Evolutionary conservation across 176 grass and related monocot genomes (phyloP).

Genomic region (Luzula sylvatica): DNA sequence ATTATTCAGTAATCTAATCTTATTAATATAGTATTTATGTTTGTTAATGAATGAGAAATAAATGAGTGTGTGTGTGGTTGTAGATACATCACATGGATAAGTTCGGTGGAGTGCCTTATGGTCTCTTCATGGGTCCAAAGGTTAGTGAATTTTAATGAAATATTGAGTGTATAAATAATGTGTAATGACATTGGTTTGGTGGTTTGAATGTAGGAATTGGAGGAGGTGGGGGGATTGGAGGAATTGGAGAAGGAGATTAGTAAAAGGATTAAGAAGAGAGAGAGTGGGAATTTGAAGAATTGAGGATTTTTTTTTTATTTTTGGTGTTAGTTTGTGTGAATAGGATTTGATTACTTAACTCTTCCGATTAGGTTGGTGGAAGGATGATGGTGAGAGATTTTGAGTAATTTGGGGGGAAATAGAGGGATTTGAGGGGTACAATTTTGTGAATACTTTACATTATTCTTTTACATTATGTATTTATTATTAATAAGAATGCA

Average conservation of each 20-base stretch:
- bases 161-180: too few relatives aligned
- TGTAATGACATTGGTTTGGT: background rate
- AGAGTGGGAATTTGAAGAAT: slow-evolving; percentile 15
- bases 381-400: too few relatives aligned
- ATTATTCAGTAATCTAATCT: background rate
- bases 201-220: slow-evolving; percentile 74
- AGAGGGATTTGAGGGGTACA: too few relatives aligned
- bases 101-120: slow-evolving; percentile 80
- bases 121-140: slow-evolving; percentile 89
- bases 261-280: slow-evolving; percentile 52
- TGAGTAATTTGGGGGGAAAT: too few relatives aligned
- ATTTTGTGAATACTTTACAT: too few relatives aligned
- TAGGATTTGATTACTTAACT: background rate
- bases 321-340: background rate
- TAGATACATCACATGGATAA: slow-evolving; percentile 98
- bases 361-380: too few relatives aligned
- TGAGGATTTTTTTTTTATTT: slow-evolving; percentile 6
- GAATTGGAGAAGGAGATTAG: slow-evolving; percentile 80
- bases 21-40: background rate
- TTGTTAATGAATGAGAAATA: background rate
- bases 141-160: slow-evolving; percentile 17
- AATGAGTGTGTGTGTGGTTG: slow-evolving; percentile 9
- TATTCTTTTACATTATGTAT: too few relatives aligned
- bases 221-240: slow-evolving; percentile 71
- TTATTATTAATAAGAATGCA: too few relatives aligned